Base-by-base conservation (phyloP, 306 rosid genomes). In the Canavalia ensiformis region DNA sequence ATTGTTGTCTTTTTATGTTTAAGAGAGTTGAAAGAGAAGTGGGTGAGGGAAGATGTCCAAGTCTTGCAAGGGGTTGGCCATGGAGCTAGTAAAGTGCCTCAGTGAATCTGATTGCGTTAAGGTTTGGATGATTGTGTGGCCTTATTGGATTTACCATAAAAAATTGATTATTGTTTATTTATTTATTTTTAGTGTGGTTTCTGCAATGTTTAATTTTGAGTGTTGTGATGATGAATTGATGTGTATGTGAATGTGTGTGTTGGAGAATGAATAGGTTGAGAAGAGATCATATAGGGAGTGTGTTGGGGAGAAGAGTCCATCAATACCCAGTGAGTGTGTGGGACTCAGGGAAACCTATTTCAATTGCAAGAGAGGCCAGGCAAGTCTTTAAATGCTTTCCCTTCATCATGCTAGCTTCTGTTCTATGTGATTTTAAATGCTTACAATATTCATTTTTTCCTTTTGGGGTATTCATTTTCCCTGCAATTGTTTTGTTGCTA, bases 361-460 rank as follows among this genome's bases (percentile, higher is more conserved):
- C 94, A 91, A 93, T 79, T 95, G 99, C 95, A 95, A 95, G 81
- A 90, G 99, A 82, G 99, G 99, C 82, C 99, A 95, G 93, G 93
- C 87, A 84, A 79, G 90, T 78, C 3, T 62, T 35, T 66, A 18
- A 18, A 33, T 7, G 31, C 25, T 74, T 84, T 77, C 60, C 13
- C 34, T 76, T 79, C 41, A 74, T 76, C 47, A 6, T 60, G 28
- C 2, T 77, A 35, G 34, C 49, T 62, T 68, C 18, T 62, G 4
- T 62, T 68, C 18, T 62, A 7, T 83, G 54, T 78, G 60, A 73
- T 77, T 72, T 83, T 55, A 44, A 52, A 39, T 63, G 83, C 71
- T 5, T 49, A 39, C 31, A 37, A 7, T 6, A 45, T 37, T 59
- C 65, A 72, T 2, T 35, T 7, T 9, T 34, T 62, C 2, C 0